phyloP scores from a whole-genome alignment of 1,139 yeast genomes.

The Nakaseomyces glabratus region DNA sequence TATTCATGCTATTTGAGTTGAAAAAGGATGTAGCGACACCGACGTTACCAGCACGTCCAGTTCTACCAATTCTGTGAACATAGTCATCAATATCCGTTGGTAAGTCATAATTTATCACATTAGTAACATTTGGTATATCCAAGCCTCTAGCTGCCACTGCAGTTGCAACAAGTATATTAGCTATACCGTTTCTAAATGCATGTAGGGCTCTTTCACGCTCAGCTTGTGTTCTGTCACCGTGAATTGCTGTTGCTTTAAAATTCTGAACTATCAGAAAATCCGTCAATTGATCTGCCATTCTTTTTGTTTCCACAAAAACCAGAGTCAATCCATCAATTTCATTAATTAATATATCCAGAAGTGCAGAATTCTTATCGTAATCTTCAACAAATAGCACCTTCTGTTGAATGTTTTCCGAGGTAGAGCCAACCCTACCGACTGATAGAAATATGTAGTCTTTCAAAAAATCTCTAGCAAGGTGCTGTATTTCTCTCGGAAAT shows the following conservation, averaged over 20 bases:
- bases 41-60: constrained; percentile 98
- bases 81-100: constrained; percentile 96
- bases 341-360: constrained; percentile 76
- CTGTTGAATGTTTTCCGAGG: constrained; percentile 94
- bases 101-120: constrained; percentile 91
- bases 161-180: constrained; percentile 72
- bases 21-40: constrained; percentile 97
- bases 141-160: constrained; percentile 96
- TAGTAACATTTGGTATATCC: constrained; percentile 96
- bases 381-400: constrained; percentile 87
- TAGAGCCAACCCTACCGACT: constrained; percentile 96
- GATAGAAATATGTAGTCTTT: constrained; percentile 90
- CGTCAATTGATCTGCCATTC: constrained; percentile 93
- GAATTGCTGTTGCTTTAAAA: constrained; percentile 95
- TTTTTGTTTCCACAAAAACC: constrained; percentile 93
- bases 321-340: constrained; percentile 69
- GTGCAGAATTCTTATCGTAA: constrained; percentile 81
- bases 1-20: constrained; percentile 85
- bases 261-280: constrained; percentile 81
- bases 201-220: constrained; percentile 92
- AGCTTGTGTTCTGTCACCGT: constrained; percentile 94
- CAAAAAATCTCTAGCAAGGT: constrained; percentile 92
- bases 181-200: constrained; percentile 53
- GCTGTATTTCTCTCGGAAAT: constrained; percentile 94
- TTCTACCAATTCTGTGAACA: constrained; percentile 99